Conservation (phyloP, 2,329 filamentous ascomycete genomes). For the Exophiala alcalophila region DNA sequence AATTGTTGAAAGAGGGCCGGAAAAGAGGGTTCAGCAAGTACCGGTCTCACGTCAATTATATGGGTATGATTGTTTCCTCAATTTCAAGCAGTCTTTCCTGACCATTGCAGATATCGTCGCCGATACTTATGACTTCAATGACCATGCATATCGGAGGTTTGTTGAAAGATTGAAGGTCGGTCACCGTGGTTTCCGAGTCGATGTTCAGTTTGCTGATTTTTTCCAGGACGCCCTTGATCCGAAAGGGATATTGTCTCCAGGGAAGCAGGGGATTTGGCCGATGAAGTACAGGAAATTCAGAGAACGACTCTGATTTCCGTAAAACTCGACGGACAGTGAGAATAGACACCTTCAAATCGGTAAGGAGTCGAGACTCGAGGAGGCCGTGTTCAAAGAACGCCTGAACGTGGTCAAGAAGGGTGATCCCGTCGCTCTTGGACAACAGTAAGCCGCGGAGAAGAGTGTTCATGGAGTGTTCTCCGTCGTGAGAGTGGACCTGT, state of each 20-base stretch:
- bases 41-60: slow-evolving; percentile 24
- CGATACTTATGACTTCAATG: slow-evolving; percentile 22
- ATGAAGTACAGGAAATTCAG: slow-evolving; percentile 15
- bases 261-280: slow-evolving; percentile 49
- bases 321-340: too few relatives aligned
- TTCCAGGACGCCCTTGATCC: slow-evolving; percentile 46
- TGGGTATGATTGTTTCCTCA: slow-evolving; percentile 12
- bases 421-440: too few relatives aligned
- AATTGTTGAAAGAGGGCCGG: slow-evolving; percentile 15
- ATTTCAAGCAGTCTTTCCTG: neutral
- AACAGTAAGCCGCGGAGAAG: too few relatives aligned
- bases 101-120: slow-evolving; percentile 17
- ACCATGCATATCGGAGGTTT: slow-evolving; percentile 24
- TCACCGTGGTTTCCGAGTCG: neutral
- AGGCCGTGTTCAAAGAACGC: too few relatives aligned
- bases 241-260: slow-evolving; percentile 48
- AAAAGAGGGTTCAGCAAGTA: slow-evolving; percentile 25
- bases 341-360: too few relatives aligned
- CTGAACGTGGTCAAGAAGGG: too few relatives aligned
- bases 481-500: too few relatives aligned
- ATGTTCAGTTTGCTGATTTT: neutral
- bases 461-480: too few relatives aligned
- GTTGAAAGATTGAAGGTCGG: slow-evolving; percentile 22
- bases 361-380: too few relatives aligned
- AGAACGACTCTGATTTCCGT: slow-evolving; percentile 13